Conservation (phyloP, 2,329 filamentous ascomycete genomes). For the Helicocarpus griseus region DNA sequence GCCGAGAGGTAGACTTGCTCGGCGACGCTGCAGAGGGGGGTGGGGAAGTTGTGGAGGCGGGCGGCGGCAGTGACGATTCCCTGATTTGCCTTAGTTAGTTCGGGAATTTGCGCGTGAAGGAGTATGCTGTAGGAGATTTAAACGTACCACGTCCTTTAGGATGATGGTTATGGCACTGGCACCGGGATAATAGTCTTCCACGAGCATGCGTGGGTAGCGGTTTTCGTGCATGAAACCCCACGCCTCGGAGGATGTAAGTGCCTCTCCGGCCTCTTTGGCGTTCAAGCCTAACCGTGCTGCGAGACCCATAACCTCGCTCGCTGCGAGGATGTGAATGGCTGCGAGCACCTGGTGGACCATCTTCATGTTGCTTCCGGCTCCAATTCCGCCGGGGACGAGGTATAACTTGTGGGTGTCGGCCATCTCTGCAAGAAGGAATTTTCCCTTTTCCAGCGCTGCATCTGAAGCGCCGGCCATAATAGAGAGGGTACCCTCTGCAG, state of each 20-base stretch:
- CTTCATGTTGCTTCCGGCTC: slow-evolving; percentile 53
- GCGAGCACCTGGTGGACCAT: slow-evolving; percentile 56
- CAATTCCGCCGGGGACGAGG: slow-evolving; percentile 50
- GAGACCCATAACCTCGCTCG: slow-evolving; percentile 52
- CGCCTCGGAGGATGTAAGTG: slow-evolving; percentile 39
- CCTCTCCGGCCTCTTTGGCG: slow-evolving; percentile 32
- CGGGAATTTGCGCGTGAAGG: background rate
- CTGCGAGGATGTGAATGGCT: slow-evolving; percentile 52
- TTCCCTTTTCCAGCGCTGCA: slow-evolving; percentile 47
- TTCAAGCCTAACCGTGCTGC: slow-evolving; percentile 48
- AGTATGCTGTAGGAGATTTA: background rate
- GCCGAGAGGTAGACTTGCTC: slow-evolving; percentile 57
- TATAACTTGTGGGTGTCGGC: slow-evolving; percentile 51
- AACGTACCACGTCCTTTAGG: slow-evolving; percentile 44
- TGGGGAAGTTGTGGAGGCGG: slow-evolving; percentile 47
- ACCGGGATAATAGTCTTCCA: slow-evolving; percentile 43
- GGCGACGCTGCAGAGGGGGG: slow-evolving; percentile 51
- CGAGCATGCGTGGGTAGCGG: slow-evolving; percentile 46
- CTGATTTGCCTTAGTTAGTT: slow-evolving; percentile 14
- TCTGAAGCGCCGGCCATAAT: slow-evolving; percentile 61
- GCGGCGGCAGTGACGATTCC: slow-evolving; percentile 60
- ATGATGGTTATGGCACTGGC: slow-evolving; percentile 53
- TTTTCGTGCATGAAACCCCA: slow-evolving; percentile 57
- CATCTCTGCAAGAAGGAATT: slow-evolving; percentile 53
- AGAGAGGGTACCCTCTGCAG: slow-evolving; percentile 61